Percentiles rank a stretch among this genome's conserved stretches.
Evolutionary conservation across 2,329 filamentous ascomycete genomes (phyloP).

Genomic region (Intubia oerlemansii): DNA sequence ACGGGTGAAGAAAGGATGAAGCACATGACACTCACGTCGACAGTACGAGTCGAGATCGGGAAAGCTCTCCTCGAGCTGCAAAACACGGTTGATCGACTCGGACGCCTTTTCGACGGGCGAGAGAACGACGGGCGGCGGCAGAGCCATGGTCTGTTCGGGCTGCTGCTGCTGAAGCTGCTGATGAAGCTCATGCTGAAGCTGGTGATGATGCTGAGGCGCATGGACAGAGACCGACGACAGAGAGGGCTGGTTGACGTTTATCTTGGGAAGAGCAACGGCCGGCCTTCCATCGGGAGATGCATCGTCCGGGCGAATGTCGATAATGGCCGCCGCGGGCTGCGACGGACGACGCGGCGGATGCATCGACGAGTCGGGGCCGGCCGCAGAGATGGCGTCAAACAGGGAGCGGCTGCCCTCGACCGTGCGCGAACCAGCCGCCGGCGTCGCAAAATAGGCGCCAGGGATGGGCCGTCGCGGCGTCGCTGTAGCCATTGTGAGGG

Average conservation of each 20-base stretch:
- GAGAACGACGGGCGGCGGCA: slow-evolving; percentile 17
- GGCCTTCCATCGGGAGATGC: neutral
- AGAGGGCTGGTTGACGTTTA: no score
- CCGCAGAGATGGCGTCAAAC: slow-evolving; percentile 18
- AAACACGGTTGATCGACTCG: slow-evolving; percentile 58
- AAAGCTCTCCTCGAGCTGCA: slow-evolving; percentile 58
- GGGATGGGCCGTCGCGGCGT: slow-evolving; percentile 51
- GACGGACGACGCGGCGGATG: neutral
- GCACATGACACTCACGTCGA: slow-evolving; percentile 41
- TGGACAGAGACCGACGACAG: no score
- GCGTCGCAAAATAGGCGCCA: slow-evolving; percentile 57
- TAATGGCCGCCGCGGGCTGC: no score
- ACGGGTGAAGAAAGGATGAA: neutral
- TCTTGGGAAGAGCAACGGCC: no score
- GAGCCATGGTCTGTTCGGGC: slow-evolving; percentile 9
- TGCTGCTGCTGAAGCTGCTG: neutral
- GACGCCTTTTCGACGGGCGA: slow-evolving; percentile 44
- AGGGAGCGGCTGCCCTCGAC: slow-evolving; percentile 26
- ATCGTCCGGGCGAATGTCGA: no score
- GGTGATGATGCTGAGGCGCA: no score
- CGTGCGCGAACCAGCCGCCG: slow-evolving; percentile 31
- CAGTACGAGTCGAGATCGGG: slow-evolving; percentile 82
- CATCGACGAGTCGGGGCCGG: slow-evolving; percentile 3
- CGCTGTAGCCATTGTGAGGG: slow-evolving; percentile 17
- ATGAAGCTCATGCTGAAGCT: neutral